phyloP scores from a whole-genome alignment of 2,329 filamentous ascomycete species.

The Colletotrichum gigasporum region DNA sequence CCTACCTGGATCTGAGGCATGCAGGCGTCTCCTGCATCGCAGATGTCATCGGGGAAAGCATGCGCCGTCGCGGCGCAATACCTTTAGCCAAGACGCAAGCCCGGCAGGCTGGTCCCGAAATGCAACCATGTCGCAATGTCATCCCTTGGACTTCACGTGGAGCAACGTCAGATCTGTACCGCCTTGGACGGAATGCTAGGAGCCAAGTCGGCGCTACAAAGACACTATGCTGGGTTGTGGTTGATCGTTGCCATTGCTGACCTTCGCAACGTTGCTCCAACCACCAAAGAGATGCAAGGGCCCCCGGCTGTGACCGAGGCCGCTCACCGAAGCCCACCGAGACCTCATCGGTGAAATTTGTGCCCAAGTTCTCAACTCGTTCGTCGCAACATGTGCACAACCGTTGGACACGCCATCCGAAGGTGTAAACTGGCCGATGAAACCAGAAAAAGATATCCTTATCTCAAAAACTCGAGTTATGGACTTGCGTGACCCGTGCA shows the following conservation, averaged over 20 bases:
- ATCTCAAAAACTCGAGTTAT: no score
- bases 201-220: no score
- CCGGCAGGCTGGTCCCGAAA: background rate
- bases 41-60: background rate
- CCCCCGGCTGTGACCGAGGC: background rate
- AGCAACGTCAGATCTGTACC: background rate
- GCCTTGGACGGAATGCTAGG: no score
- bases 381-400: background rate
- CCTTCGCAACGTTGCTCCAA: background rate
- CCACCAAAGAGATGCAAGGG: no score
- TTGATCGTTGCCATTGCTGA: background rate
- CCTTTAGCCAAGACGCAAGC: background rate
- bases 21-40: no score
- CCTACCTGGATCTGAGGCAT: no score
- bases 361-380: no score
- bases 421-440: background rate
- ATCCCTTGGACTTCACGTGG: background rate
- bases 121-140: background rate
- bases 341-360: no score
- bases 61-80: background rate
- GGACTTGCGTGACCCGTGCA: conserved; percentile 8
- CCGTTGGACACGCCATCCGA: background rate
- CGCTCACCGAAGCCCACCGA: background rate
- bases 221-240: background rate
- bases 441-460: no score